phyloP scores from a whole-genome alignment of 495 filamentous ascomycete genomes.

The Chlorociboria aeruginascens region DNA sequence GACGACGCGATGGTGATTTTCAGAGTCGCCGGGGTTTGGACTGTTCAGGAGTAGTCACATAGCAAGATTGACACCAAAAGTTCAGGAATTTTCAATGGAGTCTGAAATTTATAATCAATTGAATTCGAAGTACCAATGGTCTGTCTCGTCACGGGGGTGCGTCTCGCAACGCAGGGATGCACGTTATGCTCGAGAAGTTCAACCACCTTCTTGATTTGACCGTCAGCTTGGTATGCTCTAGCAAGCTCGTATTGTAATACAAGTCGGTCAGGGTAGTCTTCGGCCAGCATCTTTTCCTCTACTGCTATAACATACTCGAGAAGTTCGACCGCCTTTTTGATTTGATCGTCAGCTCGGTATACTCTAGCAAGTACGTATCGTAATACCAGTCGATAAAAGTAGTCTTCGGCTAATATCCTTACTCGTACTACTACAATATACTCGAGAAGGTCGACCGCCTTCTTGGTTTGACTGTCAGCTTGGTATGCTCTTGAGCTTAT shows the following conservation, averaged over 20 bases:
- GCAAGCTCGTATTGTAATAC: slow-evolving; percentile 8
- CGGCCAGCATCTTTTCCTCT: slow-evolving; percentile 7
- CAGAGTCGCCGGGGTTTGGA: slow-evolving; percentile 13
- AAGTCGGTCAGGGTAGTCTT: slow-evolving; percentile 12
- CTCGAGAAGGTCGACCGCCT: slow-evolving; percentile 9
- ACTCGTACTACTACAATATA: slow-evolving; percentile 4
- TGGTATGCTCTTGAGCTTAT: slow-evolving; percentile 23
- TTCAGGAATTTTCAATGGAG: slow-evolving; percentile 8
- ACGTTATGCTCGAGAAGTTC: not conserved
- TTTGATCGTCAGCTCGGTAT: slow-evolving; percentile 5
- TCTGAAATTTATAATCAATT: slow-evolving; percentile 13
- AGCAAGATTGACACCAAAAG: slow-evolving; percentile 17
- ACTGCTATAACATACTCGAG: slow-evolving; percentile 8
- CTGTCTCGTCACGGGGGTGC: slow-evolving; percentile 16
- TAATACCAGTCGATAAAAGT: slow-evolving; percentile 1
- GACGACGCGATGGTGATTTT: slow-evolving; percentile 21
- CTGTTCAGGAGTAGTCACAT: slow-evolving; percentile 18
- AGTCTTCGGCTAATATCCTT: slow-evolving; percentile 9
- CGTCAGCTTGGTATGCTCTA: slow-evolving; percentile 17
- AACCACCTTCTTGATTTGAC: slow-evolving; percentile 16
- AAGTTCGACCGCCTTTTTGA: slow-evolving; percentile 10
- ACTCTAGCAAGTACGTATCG: slow-evolving; percentile 6
- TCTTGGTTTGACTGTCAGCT: slow-evolving; percentile 13
- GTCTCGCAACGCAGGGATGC: no score
- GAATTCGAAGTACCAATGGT: slow-evolving; percentile 17